phyloP scores from a whole-genome alignment of 768 basidiomycete species.

The Chlorophyllum brunneum region DNA sequence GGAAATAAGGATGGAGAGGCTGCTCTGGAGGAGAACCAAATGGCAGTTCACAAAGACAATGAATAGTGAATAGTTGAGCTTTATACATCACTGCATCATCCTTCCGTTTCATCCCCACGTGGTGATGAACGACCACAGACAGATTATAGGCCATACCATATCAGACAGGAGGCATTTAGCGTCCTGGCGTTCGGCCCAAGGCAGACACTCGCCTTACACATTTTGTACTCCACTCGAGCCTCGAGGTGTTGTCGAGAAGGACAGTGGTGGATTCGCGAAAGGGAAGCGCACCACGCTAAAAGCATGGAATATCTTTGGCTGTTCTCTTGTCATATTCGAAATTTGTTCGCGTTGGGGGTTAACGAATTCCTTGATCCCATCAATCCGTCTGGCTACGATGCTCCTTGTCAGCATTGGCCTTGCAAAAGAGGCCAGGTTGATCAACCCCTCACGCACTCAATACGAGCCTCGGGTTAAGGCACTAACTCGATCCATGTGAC shows the following conservation, averaged over 20 bases:
- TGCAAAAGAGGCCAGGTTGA: too few species aligned
- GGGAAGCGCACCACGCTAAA: not conserved
- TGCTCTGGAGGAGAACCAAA: too few species aligned
- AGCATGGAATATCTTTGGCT: not conserved
- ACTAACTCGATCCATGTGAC: not conserved
- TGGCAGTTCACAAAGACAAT: too few species aligned
- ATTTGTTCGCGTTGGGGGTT: too few species aligned
- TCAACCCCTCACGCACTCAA: too few species aligned
- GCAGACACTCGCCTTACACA: not conserved
- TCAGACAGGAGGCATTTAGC: not conserved
- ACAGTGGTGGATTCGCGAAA: not conserved
- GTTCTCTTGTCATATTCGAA: not conserved
- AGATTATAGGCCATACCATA: conserved; percentile 1
- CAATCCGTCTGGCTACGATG: too few species aligned
- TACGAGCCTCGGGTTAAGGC: too few species aligned
- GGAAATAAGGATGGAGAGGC: too few species aligned
- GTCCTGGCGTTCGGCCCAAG: not conserved
- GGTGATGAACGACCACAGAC: not conserved
- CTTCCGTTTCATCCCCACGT: not conserved
- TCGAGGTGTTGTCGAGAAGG: not conserved
- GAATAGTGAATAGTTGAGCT: too few species aligned
- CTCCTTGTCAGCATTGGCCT: too few species aligned
- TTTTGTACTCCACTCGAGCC: not conserved
- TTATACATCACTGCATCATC: not conserved
- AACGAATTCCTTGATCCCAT: too few species aligned